phyloP scores from a whole-genome alignment of 768 basidiomycete genomes.

The Hygrocybe coccinea region DNA sequence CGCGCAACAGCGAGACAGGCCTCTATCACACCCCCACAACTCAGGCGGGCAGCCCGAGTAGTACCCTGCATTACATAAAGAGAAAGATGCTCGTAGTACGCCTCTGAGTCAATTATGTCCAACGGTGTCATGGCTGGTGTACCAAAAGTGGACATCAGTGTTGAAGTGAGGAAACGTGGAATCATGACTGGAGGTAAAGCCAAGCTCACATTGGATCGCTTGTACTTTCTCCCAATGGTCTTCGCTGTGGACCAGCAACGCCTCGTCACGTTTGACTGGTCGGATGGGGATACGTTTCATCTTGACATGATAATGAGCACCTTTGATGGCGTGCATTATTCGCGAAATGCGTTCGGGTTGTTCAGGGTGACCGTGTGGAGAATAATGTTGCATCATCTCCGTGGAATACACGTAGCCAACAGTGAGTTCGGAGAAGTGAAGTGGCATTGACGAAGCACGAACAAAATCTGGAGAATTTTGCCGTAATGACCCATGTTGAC shows the following conservation, averaged over 20 bases:
- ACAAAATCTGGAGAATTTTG: too few relatives aligned
- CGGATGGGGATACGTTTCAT: constrained; percentile 81
- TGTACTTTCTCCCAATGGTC: constrained; percentile 91
- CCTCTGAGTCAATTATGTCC: constrained; percentile 67
- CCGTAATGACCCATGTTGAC: too few relatives aligned
- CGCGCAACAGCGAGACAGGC: constrained; percentile 82
- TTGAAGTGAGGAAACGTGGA: not conserved
- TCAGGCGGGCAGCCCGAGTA: constrained; percentile 77
- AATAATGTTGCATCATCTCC: constrained; percentile 82
- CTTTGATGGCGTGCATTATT: constrained; percentile 66
- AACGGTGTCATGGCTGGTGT: constrained; percentile 70
- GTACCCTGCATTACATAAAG: constrained; percentile 88
- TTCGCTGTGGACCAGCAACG: constrained; percentile 82
- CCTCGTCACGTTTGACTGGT: constrained; percentile 70
- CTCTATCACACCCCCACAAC: constrained; percentile 93
- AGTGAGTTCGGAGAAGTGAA: constrained; percentile 34
- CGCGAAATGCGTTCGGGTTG: constrained; percentile 82
- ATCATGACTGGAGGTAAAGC: not conserved
- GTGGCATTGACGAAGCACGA: constrained; percentile 44
- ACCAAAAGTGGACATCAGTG: not conserved
- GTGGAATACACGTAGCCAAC: constrained; percentile 86
- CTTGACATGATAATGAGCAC: constrained; percentile 51
- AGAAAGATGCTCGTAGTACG: constrained; percentile 86
- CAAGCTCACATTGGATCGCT: constrained; percentile 69
- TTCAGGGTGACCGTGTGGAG: constrained; percentile 51